Conservation (phyloP, 306 rosid genomes). For the Luffa aegyptiaca region DNA sequence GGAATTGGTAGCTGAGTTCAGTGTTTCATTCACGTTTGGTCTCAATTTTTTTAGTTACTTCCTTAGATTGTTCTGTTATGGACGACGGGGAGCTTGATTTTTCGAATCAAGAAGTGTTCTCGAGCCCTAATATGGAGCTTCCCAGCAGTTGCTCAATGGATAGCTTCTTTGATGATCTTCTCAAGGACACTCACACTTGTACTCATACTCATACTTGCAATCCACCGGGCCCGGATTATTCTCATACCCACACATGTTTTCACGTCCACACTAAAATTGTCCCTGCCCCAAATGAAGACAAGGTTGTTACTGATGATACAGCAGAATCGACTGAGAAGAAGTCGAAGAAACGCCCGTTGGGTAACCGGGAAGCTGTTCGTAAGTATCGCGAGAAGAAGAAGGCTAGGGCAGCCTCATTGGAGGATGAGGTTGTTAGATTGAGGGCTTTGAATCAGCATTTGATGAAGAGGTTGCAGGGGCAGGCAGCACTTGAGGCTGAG, state of each 20-base stretch:
- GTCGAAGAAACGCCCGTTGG: slow-evolving; percentile 55
- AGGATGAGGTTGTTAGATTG: slow-evolving; percentile 77
- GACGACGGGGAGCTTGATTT: slow-evolving; percentile 53
- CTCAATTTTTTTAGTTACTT: not conserved
- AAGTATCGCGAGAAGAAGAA: slow-evolving; percentile 97
- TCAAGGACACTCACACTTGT: slow-evolving; percentile 68
- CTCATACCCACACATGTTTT: slow-evolving; percentile 86
- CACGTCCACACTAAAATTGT: slow-evolving; percentile 67
- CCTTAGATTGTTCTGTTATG: slow-evolving; percentile 17
- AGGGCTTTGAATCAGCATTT: slow-evolving; percentile 73
- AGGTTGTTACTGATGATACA: slow-evolving; percentile 40
- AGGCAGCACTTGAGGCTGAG: slow-evolving; percentile 82
- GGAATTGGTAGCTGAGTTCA: not conserved
- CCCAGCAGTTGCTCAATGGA: slow-evolving; percentile 76
- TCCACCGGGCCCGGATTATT: slow-evolving; percentile 83
- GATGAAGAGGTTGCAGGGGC: slow-evolving; percentile 76
- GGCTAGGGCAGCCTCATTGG: slow-evolving; percentile 70
- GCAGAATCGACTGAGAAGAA: slow-evolving; percentile 68
- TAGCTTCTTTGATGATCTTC: slow-evolving; percentile 68
- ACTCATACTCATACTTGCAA: slow-evolving; percentile 95
- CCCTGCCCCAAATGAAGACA: slow-evolving; percentile 46
- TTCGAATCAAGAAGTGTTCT: slow-evolving; percentile 20
- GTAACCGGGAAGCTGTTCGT: slow-evolving; percentile 84
- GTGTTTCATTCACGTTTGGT: not conserved
- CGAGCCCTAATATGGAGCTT: slow-evolving; percentile 61